phyloP scores from a whole-genome alignment of 2,329 filamentous ascomycete genomes.

The Trichophyton verrucosum region DNA sequence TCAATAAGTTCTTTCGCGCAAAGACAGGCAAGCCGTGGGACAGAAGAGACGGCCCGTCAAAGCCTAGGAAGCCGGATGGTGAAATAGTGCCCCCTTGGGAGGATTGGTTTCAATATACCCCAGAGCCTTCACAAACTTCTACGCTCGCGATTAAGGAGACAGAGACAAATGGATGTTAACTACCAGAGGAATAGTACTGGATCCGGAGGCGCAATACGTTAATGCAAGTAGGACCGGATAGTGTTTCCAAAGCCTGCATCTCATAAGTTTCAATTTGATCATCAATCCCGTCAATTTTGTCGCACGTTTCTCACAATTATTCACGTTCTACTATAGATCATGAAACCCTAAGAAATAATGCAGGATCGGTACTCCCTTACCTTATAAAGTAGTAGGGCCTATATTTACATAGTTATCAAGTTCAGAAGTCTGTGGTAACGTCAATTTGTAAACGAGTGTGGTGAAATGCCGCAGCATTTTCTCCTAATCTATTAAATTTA shows the following conservation, averaged over 20 bases:
- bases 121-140: background rate
- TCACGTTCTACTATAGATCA: too few relatives aligned
- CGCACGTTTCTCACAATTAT: too few relatives aligned
- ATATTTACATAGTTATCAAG: background rate
- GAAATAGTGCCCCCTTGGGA: slow-evolving; percentile 17
- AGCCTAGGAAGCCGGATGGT: slow-evolving; percentile 18
- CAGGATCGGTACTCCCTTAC: background rate
- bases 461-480: background rate
- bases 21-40: slow-evolving; percentile 51
- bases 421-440: background rate
- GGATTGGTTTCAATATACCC: slow-evolving; percentile 24
- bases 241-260: background rate
- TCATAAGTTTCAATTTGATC: too few relatives aligned
- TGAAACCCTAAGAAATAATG: background rate
- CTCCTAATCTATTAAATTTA: background rate
- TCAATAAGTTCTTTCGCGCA: slow-evolving; percentile 45
- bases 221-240: background rate
- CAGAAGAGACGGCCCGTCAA: slow-evolving; percentile 22
- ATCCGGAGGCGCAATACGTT: background rate
- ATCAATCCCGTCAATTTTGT: too few relatives aligned
- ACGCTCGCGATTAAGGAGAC: background rate
- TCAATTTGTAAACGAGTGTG: background rate
- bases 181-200: background rate
- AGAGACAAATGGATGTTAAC: background rate
- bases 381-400: background rate